Evolutionary conservation across 495 filamentous ascomycete species (phyloP).

Genomic region (Talaromyces borbonicus): DNA sequence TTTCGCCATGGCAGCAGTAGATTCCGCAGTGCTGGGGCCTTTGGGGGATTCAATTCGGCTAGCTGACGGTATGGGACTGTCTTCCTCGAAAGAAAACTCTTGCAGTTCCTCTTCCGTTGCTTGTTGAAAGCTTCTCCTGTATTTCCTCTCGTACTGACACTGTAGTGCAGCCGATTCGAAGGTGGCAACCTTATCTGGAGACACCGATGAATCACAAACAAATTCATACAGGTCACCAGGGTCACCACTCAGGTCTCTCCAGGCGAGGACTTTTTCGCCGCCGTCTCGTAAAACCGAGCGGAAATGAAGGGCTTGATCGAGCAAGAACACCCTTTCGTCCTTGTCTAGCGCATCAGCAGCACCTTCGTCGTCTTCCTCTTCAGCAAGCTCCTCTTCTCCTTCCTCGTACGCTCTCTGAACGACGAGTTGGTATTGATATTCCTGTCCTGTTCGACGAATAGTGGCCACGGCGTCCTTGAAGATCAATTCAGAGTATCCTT

Average conservation of each 20-base stretch:
- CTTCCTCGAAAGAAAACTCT: slow-evolving; percentile 71
- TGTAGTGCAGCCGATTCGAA: slow-evolving; percentile 80
- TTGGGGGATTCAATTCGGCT: slow-evolving; percentile 57
- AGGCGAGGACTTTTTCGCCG: slow-evolving; percentile 76
- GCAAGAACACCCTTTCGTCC: slow-evolving; percentile 93
- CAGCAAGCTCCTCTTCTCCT: slow-evolving; percentile 83
- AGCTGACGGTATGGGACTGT: slow-evolving; percentile 70
- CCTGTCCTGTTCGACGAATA: slow-evolving; percentile 84
- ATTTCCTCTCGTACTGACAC: slow-evolving; percentile 97
- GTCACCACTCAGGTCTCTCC: slow-evolving; percentile 92
- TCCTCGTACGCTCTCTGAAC: slow-evolving; percentile 95
- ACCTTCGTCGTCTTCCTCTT: slow-evolving; percentile 75
- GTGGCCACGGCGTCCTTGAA: slow-evolving; percentile 93
- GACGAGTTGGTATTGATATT: slow-evolving; percentile 95
- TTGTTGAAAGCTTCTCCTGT: slow-evolving; percentile 62
- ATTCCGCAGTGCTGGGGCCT: slow-evolving; percentile 23
- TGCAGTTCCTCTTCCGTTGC: slow-evolving; percentile 74
- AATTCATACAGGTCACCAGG: slow-evolving; percentile 92
- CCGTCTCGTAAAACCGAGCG: slow-evolving; percentile 69
- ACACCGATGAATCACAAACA: slow-evolving; percentile 70
- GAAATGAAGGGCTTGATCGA: slow-evolving; percentile 86
- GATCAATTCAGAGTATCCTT: slow-evolving; percentile 96
- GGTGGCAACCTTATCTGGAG: slow-evolving; percentile 57
- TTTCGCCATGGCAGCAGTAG: slow-evolving; percentile 32
- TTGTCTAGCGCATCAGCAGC: slow-evolving; percentile 60